Evolutionary conservation across 2,329 filamentous ascomycete genomes (phyloP), one percentile per base, ranked within the genome.

Genomic region (Phialemonium atrogriseum): DNA sequence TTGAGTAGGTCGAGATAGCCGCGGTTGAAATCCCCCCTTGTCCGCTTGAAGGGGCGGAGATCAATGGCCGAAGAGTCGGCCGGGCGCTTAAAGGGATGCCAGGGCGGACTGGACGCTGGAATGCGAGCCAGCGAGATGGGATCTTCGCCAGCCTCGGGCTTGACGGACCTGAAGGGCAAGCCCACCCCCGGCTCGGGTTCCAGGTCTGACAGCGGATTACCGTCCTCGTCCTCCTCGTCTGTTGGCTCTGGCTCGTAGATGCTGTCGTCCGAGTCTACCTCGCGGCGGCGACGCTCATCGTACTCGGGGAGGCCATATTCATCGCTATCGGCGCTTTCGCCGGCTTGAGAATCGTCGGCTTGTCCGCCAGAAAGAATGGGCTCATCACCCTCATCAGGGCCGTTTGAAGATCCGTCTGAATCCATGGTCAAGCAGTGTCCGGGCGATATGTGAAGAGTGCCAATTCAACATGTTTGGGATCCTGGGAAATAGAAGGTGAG

Each of bases 1-100:
- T 83, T 79, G 18, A 76, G 58, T 2, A 76, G 47, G 15, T 56
- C 50, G 10, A 75, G 48, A 38, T 76, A 76, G 5, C 52, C 55
- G 5, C 41, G 40, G 38, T 66, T 72, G 35, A 73, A 50, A 3
- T 49, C 23, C 5, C 57, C 55, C 34, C 52, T 64, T 27, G 51
- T 52, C 19, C 68, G 59, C 44, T 74, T 75, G 39, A 64, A 59
- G 3, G 62, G 60, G 10, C 36, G 48, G 15, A 9, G 19, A 30
- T 17, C 28, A 7, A 18, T 7, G 12, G 19, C 28, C 7, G 10
- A 4, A 7, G 17, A 19, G n/a, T 24, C 19, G 12, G 28, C 12
- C 19, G 10, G n/a, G 7, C 28, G 28, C 21, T 30, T 30, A n/a
- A 24, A 10, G n/a, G 28, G 28, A 8, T 14, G 15, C 23, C 25